Conservation (phyloP, 345 rosid genomes). For the Ceriops tagal region DNA sequence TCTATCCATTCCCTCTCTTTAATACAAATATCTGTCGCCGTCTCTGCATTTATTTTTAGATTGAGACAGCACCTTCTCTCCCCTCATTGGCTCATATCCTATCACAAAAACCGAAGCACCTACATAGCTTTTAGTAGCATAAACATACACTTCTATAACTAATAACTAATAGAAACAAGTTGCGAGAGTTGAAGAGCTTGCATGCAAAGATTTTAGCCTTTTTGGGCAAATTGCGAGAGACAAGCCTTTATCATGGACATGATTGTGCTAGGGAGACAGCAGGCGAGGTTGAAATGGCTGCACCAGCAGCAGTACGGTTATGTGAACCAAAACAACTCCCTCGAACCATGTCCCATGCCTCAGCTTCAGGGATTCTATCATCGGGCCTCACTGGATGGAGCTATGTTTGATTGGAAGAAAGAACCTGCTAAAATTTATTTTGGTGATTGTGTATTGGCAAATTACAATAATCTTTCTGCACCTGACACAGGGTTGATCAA, state of each 20-base stretch:
- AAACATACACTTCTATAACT: neutral
- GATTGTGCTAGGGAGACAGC: slow-evolving; percentile 31
- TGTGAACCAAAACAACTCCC: slow-evolving; percentile 13
- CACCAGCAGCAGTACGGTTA: slow-evolving; percentile 31
- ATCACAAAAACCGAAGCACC: neutral
- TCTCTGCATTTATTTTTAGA: slow-evolving; percentile 4
- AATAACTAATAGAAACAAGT: neutral
- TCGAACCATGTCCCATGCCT: slow-evolving; percentile 24
- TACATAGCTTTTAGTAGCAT: neutral
- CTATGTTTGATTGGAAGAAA: slow-evolving; percentile 5
- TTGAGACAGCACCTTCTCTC: slow-evolving; percentile 1
- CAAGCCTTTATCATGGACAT: slow-evolving; percentile 24
- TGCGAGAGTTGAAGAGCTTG: neutral
- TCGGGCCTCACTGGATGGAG: slow-evolving; percentile 1
- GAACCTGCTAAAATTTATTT: slow-evolving; percentile 8
- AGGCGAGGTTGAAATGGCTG: slow-evolving; percentile 28
- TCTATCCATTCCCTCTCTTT: neutral
- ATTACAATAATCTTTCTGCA: slow-evolving; percentile 25
- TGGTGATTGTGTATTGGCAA: slow-evolving; percentile 25
- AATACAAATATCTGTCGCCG: neutral
- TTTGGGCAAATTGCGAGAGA: neutral
- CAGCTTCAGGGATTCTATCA: slow-evolving; percentile 31
- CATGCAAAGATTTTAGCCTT: neutral
- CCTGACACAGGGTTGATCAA: slow-evolving; percentile 22
- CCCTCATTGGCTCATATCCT: neutral